A percentile compares a stretch with the other conserved stretches of the same genome.
phyloP scores from a whole-genome alignment of 2,329 filamentous ascomycete species.

The Fulvia fulva region DNA sequence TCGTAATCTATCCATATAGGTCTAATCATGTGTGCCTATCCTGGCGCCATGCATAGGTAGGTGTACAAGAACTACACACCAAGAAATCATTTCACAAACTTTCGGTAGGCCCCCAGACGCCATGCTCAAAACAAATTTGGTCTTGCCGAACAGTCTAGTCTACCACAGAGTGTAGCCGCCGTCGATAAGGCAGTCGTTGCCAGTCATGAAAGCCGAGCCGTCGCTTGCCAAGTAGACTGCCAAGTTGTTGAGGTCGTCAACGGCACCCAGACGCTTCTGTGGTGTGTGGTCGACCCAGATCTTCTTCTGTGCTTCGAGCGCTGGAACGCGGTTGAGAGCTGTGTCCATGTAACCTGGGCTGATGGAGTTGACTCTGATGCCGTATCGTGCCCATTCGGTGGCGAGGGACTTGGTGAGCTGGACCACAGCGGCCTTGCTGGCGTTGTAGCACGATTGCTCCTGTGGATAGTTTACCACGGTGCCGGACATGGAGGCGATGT shows the following conservation, averaged over 20 bases:
- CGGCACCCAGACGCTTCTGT: slow-evolving; percentile 66
- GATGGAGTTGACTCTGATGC: slow-evolving; percentile 79
- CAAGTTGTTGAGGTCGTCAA: slow-evolving; percentile 73
- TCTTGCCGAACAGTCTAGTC: no score
- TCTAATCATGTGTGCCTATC: not conserved
- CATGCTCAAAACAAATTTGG: slow-evolving; percentile 8
- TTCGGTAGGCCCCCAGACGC: slow-evolving; percentile 10
- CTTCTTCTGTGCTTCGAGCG: slow-evolving; percentile 75
- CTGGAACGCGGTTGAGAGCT: slow-evolving; percentile 71
- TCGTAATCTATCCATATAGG: slow-evolving; percentile 16
- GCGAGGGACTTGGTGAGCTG: slow-evolving; percentile 76
- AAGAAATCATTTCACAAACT: not conserved
- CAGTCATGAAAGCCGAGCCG: slow-evolving; percentile 72
- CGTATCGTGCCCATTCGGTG: slow-evolving; percentile 78
- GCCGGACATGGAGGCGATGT: slow-evolving; percentile 64
- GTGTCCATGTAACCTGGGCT: slow-evolving; percentile 86
- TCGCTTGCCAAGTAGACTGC: slow-evolving; percentile 73
- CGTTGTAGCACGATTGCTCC: slow-evolving; percentile 79
- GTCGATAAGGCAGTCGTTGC: slow-evolving; percentile 67
- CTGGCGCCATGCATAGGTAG: no score
- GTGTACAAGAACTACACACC: not conserved
- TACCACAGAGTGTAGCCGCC: slow-evolving; percentile 62
- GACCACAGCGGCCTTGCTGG: slow-evolving; percentile 75
- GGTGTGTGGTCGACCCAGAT: slow-evolving; percentile 73
- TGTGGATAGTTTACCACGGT: slow-evolving; percentile 54